Base-by-base conservation (phyloP, 805 yeast species). In the Starmerella asiatica region DNA sequence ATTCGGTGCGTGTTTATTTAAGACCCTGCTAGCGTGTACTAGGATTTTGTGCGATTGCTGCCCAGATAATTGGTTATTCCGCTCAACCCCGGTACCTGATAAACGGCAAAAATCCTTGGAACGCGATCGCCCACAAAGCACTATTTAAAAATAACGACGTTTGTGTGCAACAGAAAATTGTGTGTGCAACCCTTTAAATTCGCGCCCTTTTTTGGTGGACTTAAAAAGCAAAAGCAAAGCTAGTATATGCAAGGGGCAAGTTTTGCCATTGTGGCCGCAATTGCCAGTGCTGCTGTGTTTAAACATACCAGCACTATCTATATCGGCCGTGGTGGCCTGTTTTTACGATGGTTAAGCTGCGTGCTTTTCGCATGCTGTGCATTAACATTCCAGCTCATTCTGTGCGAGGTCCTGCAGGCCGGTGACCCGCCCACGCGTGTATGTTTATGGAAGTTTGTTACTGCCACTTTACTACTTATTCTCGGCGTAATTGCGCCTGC, bases 401-500 rank as follows among this genome's bases (percentile, higher is more conserved):
- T 63, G 29, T 62, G 65, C 45, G 68, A 63, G 40, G 58, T 63
- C 11, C 42, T 52, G 29, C 51, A 46, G 32, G 26, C 43, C 17
- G 52, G 52, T 20, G 41, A 41, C 17, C 20, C 42, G 17, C 40
- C 26, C 8, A 32, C 38, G 16, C 45, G 56, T 3, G 45, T 44
- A 1, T 16, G 12, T 19, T 44, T 52, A 17, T 52, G 56, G 56
- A 20, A 35, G 32, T 26, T 36, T 34, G 42, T 38, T 44, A 56
- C 55, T 21, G 60, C 56, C 35, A 37, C 27, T 21, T 44, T 41
- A 40, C 51, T 47, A 35, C 49, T 35, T 15, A 34, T 44, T 11
- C 29, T 46, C 7, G 52, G 45, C 11, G 27, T 48, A 19, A 41
- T 51, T 1, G 40, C 39, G 12, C 55, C 55, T 2, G 37, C 40